A percentile compares a stretch with the other conserved stretches of the same genome.
Evolutionary conservation across 495 filamentous ascomycete genomes (phyloP).

Genomic region (Polyplosphaeria fusca): DNA sequence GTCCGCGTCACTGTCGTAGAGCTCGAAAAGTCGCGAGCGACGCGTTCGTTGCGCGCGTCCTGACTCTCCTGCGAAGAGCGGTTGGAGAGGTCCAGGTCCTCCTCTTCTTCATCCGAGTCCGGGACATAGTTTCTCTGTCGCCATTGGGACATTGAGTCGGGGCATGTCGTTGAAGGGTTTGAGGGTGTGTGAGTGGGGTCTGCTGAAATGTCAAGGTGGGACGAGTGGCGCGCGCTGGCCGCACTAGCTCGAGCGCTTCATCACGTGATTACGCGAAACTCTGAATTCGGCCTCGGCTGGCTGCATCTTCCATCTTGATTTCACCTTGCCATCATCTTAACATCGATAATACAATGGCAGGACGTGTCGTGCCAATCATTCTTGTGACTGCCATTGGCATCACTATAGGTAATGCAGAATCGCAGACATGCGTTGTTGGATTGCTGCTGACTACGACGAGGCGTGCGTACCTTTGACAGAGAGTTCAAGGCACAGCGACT

Average conservation of each 20-base stretch:
- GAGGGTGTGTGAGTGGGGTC: too few relatives aligned
- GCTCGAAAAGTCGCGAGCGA: background rate
- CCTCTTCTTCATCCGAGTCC: slow-evolving; percentile 34
- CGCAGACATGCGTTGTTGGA: too few relatives aligned
- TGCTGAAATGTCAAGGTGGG: too few relatives aligned
- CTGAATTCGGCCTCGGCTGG: too few relatives aligned
- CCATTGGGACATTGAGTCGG: slow-evolving; percentile 32
- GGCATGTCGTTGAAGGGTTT: slow-evolving; percentile 29
- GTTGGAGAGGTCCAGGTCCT: slow-evolving; percentile 22
- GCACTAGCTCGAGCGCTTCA: too few relatives aligned
- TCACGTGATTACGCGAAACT: too few relatives aligned
- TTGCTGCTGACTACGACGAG: too few relatives aligned
- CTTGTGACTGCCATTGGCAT: slow-evolving; percentile 21
- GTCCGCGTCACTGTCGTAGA: too few relatives aligned
- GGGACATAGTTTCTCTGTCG: slow-evolving; percentile 26
- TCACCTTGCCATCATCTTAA: too few relatives aligned
- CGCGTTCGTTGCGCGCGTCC: background rate
- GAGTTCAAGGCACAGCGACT: slow-evolving; percentile 21
- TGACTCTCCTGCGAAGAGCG: background rate
- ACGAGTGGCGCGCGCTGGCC: too few relatives aligned
- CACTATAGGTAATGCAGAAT: too few relatives aligned
- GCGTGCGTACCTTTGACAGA: slow-evolving; percentile 12
- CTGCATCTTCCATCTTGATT: too few relatives aligned
- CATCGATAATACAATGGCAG: slow-evolving; percentile 3
- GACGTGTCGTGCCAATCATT: slow-evolving; percentile 12